These are phyloP conservation scores for Hymenoscyphus repandus DNA, from an alignment of 2,329 filamentous ascomycete species.

Conservation along the genomic window DNA sequence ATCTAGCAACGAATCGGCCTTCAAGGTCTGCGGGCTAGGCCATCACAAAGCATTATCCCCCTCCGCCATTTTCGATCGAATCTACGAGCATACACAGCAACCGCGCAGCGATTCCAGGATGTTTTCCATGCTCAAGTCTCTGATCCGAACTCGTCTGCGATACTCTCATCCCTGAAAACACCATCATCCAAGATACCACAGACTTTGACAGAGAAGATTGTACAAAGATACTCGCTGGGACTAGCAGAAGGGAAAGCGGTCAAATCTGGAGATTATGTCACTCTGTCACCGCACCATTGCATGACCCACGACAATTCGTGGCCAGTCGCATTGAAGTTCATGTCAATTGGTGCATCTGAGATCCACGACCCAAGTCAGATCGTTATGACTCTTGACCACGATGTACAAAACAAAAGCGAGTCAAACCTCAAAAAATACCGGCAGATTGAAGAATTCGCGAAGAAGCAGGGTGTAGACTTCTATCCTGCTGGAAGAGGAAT, in stretches of 20 bases:
- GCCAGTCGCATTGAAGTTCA: constrained; percentile 72
- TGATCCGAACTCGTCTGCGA: constrained; percentile 43
- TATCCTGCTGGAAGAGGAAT: constrained; percentile 76
- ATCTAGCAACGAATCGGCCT: constrained; percentile 24
- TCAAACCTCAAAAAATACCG: constrained; percentile 77
- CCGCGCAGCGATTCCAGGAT: constrained; percentile 37
- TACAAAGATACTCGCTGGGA: constrained; percentile 75
- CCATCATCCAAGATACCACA: constrained; percentile 48
- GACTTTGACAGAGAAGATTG: constrained; percentile 88
- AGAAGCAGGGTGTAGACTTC: constrained; percentile 69
- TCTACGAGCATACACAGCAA: constrained; percentile 26
- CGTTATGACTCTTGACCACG: constrained; percentile 81
- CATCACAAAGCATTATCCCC: constrained; percentile 22
- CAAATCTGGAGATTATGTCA: constrained; percentile 77
- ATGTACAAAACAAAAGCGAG: constrained; percentile 78
- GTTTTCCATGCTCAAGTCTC: constrained; percentile 62
- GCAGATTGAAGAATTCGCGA: constrained; percentile 77
- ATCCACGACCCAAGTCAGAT: constrained; percentile 68
- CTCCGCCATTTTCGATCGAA: constrained; percentile 19
- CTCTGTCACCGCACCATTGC: constrained; percentile 62
- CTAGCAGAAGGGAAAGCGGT: constrained; percentile 71
- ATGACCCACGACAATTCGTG: constrained; percentile 87
- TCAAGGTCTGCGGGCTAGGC: constrained; percentile 26
- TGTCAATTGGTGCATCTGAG: constrained; percentile 72
- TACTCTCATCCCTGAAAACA: constrained; percentile 48